Conservation (phyloP, 169 alveolate species). For the Plasmodium sp. region DNA sequence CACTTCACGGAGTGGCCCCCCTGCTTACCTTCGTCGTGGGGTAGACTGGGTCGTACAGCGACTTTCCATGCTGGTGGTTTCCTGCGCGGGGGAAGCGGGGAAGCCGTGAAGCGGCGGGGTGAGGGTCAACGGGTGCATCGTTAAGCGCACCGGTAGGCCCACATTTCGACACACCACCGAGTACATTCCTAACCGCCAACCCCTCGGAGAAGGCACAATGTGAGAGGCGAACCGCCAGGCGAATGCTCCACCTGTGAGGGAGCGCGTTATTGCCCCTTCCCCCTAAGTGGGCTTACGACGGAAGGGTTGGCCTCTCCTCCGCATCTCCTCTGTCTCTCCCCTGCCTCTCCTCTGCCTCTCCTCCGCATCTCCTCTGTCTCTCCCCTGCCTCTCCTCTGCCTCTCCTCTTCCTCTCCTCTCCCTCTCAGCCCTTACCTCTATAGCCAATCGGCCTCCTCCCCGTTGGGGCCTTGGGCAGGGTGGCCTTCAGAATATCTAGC, state of each 20-base stretch:
- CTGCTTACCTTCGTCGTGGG: constrained; percentile 88
- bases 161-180: not conserved
- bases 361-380: too few species aligned
- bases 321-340: too few species aligned
- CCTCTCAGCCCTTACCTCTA: constrained; percentile 10
- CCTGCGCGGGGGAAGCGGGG: constrained; percentile 78
- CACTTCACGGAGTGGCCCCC: not conserved
- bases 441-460: constrained; percentile 72
- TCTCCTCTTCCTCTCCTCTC: too few species aligned
- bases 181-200: not conserved
- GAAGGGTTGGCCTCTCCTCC: not conserved
- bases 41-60: constrained; percentile 88
- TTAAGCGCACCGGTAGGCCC: not conserved
- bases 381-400: too few species aligned
- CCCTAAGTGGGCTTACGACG: not conserved
- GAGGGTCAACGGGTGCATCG: not conserved
- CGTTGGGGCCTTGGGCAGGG: constrained; percentile 54
- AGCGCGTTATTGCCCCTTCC: not conserved
- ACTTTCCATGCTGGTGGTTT: constrained; percentile 87
- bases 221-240: not conserved
- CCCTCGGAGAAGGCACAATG: not conserved
- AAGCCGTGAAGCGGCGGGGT: too few species aligned
- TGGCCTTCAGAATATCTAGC: constrained; percentile 38
- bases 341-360: too few species aligned
- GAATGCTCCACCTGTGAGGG: not conserved